Conservation (phyloP, 2,329 filamentous ascomycete genomes). For the Ophiobolus disseminans region DNA sequence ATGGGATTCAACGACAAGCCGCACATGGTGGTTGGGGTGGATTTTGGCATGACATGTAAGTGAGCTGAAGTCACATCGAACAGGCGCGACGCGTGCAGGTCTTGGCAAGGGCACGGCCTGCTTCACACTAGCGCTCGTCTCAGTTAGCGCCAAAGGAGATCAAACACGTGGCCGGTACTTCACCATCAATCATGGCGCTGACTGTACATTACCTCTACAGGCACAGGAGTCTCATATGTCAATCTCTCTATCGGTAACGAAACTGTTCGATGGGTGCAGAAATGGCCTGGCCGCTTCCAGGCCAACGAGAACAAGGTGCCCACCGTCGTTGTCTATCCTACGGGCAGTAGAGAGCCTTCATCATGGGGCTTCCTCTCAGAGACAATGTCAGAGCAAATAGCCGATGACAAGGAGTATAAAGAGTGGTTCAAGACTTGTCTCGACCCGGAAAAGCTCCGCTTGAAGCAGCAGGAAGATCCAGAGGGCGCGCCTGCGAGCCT, state of each 20-base stretch:
- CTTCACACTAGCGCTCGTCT: neutral
- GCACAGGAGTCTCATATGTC: conserved; percentile 48
- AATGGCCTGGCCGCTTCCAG: conserved; percentile 63
- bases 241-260: conserved; percentile 46
- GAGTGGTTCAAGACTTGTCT: conserved; percentile 66
- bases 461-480: conserved; percentile 54
- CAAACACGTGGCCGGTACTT: conserved; percentile 16
- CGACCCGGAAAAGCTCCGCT: conserved; percentile 54
- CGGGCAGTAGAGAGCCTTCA: conserved; percentile 46
- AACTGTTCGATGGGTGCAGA: conserved; percentile 48
- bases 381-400: conserved; percentile 41
- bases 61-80: conserved; percentile 3
- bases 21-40: conserved; percentile 44
- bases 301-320: conserved; percentile 64
- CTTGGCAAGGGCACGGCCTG: conserved; percentile 2
- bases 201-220: conserved; percentile 19
- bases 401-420: conserved; percentile 53
- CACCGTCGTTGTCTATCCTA: conserved; percentile 59
- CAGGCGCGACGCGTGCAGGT: neutral
- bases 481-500: conserved; percentile 53
- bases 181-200: neutral
- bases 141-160: conserved; percentile 1
- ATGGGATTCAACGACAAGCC: conserved; percentile 32
- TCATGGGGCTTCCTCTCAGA: conserved; percentile 64
- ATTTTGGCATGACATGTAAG: conserved; percentile 50